These are phyloP conservation scores for Epichloe sp. DNA, from an alignment of 2,329 filamentous ascomycete species.

Conservation along the genomic window DNA sequence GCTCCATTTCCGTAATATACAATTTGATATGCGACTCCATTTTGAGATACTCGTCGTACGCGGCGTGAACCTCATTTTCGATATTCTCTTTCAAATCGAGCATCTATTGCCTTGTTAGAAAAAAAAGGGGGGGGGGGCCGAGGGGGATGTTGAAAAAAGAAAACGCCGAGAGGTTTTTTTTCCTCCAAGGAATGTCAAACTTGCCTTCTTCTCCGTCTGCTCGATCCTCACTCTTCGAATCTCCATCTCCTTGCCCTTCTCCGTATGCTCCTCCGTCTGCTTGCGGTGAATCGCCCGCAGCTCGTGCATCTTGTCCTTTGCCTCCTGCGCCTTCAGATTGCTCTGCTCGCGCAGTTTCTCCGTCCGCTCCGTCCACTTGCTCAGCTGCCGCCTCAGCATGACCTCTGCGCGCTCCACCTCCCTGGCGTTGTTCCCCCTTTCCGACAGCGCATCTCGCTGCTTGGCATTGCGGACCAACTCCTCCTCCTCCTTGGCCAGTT, in stretches of 20 bases:
- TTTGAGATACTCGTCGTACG: slow-evolving; percentile 91
- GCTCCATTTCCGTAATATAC: slow-evolving; percentile 98
- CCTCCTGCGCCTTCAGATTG: slow-evolving; percentile 65
- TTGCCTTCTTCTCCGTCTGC: slow-evolving; percentile 95
- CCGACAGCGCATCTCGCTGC: slow-evolving; percentile 76
- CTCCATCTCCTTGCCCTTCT: slow-evolving; percentile 88
- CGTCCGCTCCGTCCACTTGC: slow-evolving; percentile 76
- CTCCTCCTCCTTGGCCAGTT: slow-evolving; percentile 83
- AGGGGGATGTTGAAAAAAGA: too few relatives aligned
- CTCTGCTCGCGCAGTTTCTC: slow-evolving; percentile 72
- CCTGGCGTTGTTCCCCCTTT: slow-evolving; percentile 76
- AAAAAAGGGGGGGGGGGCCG: not conserved
- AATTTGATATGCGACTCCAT: slow-evolving; percentile 94
- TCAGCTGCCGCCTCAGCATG: slow-evolving; percentile 69
- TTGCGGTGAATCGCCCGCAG: slow-evolving; percentile 66
- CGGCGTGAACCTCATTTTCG: slow-evolving; percentile 80
- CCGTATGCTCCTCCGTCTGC: slow-evolving; percentile 70
- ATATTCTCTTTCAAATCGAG: slow-evolving; percentile 95
- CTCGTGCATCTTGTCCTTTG: slow-evolving; percentile 83
- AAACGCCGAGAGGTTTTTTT: not conserved
- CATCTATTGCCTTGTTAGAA: slow-evolving; percentile 49
- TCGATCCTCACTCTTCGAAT: slow-evolving; percentile 85
- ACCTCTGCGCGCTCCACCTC: slow-evolving; percentile 85
- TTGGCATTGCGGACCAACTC: slow-evolving; percentile 67
- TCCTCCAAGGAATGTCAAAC: not conserved